phyloP scores from a whole-genome alignment of 495 filamentous ascomycete species.

The Penicillium coprophilum region DNA sequence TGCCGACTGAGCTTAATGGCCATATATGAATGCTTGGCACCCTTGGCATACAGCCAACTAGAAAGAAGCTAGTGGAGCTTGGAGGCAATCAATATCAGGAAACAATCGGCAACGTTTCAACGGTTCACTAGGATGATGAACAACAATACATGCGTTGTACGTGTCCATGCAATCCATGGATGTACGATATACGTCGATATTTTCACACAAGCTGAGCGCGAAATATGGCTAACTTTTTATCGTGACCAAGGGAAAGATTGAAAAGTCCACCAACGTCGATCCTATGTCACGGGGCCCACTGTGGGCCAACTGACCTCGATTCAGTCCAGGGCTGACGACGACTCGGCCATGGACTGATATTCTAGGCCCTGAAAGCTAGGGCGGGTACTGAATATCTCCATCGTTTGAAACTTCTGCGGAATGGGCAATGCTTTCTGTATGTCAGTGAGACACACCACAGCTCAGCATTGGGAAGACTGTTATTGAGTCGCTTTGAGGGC shows the following conservation, averaged over 20 bases:
- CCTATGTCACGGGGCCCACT: slow-evolving; percentile 22
- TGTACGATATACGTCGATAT: background rate
- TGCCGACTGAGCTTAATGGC: background rate
- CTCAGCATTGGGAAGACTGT: background rate
- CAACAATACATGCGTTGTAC: background rate
- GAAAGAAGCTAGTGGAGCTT: background rate
- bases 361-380: background rate
- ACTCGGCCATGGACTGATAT: background rate
- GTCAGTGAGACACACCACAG: background rate
- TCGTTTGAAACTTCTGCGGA: background rate
- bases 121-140: background rate
- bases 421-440: too few relatives aligned
- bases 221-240: background rate
- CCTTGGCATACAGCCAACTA: slow-evolving; percentile 1
- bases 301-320: background rate
- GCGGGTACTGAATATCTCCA: background rate
- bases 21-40: background rate
- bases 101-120: background rate
- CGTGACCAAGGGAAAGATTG: background rate
- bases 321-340: slow-evolving; percentile 23
- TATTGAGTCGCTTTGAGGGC: background rate
- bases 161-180: background rate
- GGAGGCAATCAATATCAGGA: slow-evolving; percentile 7
- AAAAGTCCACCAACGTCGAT: slow-evolving; percentile 3
- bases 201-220: background rate